Percentiles rank a stretch among this genome's conserved stretches.
Evolutionary conservation across 176 grass and related monocot species (phyloP).

Genomic region (Ensete ventricosum): DNA sequence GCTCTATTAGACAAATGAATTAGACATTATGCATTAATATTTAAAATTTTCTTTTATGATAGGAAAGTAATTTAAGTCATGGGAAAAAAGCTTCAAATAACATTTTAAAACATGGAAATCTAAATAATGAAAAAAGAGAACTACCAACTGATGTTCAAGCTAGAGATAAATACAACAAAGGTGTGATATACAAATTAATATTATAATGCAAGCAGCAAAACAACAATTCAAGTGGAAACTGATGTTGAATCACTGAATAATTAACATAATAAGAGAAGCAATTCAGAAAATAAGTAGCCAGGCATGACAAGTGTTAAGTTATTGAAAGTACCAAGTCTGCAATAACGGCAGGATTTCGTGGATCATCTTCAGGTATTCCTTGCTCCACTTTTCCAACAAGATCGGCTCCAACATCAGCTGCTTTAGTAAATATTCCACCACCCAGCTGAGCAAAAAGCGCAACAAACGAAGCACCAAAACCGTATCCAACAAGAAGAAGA

Average conservation of each 20-base stretch:
- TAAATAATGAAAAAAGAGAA: too few species aligned
- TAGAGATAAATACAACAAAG: too few species aligned
- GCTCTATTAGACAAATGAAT: too few species aligned
- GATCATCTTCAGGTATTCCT: conserved; percentile 99
- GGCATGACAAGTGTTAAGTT: neutral
- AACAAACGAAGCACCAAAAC: conserved; percentile 98
- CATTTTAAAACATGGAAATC: too few species aligned
- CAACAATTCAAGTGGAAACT: too few species aligned
- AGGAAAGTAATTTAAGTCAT: too few species aligned
- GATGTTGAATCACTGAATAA: neutral
- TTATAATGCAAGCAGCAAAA: too few species aligned
- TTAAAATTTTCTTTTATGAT: too few species aligned
- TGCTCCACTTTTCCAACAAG: conserved; percentile 97
- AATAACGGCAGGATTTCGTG: conserved; percentile 98
- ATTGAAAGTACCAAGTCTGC: conserved; percentile 74
- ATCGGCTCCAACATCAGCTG: conserved; percentile 99
- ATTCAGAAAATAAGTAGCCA: conserved; percentile 15
- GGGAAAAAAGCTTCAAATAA: too few species aligned
- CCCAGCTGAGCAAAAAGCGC: conserved; percentile 98
- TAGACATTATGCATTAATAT: too few species aligned
- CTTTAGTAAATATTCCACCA: conserved; percentile 98
- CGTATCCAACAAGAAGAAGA: conserved; percentile 98
- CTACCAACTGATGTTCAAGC: too few species aligned
- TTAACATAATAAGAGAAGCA: neutral
- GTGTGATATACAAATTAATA: too few species aligned